Conservation (phyloP, 2,329 filamentous ascomycete genomes). For the Monosporascus ibericus region DNA sequence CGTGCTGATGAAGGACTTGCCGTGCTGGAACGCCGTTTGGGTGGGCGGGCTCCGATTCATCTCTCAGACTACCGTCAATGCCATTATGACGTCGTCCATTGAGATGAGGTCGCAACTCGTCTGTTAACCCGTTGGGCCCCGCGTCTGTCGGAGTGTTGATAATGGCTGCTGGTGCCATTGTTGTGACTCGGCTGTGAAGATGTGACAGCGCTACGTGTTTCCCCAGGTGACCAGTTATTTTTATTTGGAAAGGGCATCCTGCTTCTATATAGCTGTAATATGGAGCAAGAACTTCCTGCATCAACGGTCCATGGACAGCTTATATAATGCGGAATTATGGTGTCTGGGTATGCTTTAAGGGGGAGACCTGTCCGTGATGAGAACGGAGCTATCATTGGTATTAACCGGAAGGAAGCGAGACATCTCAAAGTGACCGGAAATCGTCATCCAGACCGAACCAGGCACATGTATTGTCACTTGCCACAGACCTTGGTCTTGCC, state of each 20-base stretch:
- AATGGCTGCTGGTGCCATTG: slow-evolving; percentile 25
- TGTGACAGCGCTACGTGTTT: slow-evolving; percentile 11
- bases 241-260: slow-evolving; percentile 11
- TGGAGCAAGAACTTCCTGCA: background rate
- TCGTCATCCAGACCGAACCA: slow-evolving; percentile 1
- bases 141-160: slow-evolving; percentile 14
- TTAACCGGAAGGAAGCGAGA: slow-evolving; percentile 15
- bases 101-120: slow-evolving; percentile 21
- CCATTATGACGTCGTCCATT: slow-evolving; percentile 8
- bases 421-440: slow-evolving; percentile 20
- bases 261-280: slow-evolving; percentile 18
- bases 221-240: slow-evolving; percentile 5
- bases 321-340: slow-evolving; percentile 2
- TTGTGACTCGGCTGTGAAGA: slow-evolving; percentile 15
- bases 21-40: background rate
- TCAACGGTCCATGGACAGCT: slow-evolving; percentile 3
- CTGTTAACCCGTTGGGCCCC: slow-evolving; percentile 17
- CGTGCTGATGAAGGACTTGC: background rate
- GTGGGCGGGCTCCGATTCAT: background rate
- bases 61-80: background rate
- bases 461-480: background rate
- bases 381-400: slow-evolving; percentile 19
- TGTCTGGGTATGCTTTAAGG: slow-evolving; percentile 8
- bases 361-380: slow-evolving; percentile 25
- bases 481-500: background rate